Percentiles rank a stretch among this genome's conserved stretches.
phyloP scores from a whole-genome alignment of 805 yeast genomes.

The Wickerhamomyces canadensis region DNA sequence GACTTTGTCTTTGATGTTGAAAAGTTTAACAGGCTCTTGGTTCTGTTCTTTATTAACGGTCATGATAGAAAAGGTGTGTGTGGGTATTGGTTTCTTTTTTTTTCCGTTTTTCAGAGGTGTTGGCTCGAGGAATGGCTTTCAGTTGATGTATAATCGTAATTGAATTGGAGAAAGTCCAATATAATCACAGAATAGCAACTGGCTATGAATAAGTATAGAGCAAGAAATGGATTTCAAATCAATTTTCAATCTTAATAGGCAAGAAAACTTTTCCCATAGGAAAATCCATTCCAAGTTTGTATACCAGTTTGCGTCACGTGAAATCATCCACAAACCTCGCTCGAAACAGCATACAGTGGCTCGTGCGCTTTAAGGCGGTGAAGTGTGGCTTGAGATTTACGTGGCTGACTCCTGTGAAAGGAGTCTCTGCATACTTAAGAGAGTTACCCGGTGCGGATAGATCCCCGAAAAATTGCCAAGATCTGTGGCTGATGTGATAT shows the following conservation, averaged over 20 bases:
- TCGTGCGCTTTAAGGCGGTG: background rate
- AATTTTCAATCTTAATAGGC: background rate
- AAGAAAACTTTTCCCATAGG: background rate
- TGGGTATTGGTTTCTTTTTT: background rate
- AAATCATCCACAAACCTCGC: conserved; percentile 10
- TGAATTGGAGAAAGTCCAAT: too few relatives aligned
- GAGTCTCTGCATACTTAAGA: background rate
- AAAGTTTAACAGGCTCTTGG: background rate
- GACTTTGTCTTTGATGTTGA: conserved; percentile 27
- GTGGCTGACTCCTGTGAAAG: background rate
- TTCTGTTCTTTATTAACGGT: background rate
- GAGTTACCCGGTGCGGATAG: background rate
- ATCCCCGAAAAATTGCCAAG: too few relatives aligned
- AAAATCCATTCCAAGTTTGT: background rate
- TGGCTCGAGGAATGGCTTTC: too few relatives aligned
- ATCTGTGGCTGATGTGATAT: too few relatives aligned
- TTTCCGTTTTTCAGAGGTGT: background rate
- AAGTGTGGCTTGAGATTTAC: conserved; percentile 7
- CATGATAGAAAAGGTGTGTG: too few relatives aligned
- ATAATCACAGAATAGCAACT: too few relatives aligned
- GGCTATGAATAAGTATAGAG: too few relatives aligned
- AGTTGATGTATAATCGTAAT: too few relatives aligned
- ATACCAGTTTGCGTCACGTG: conserved; percentile 8
- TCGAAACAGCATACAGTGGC: conserved; percentile 1
- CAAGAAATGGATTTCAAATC: background rate